Conservation (phyloP, 2,329 filamentous ascomycete genomes). For the Trichoderma guizhouense region DNA sequence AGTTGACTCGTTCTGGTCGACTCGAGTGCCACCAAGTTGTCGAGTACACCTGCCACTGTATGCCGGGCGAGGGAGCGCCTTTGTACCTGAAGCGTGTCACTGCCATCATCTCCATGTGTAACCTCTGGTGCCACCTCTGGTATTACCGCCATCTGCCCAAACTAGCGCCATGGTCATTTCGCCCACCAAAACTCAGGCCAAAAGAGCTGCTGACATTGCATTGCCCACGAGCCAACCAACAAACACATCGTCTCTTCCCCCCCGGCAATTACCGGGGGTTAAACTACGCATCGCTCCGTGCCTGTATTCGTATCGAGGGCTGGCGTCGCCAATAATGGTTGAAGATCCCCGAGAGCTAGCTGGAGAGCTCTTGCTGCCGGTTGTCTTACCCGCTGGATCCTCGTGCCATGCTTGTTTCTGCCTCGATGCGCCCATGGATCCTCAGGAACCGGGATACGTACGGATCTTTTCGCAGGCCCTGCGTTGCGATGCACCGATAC, state of each 20-base stretch:
- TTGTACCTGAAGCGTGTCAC: background rate
- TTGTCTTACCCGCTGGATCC: conserved; percentile 15
- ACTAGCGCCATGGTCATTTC: background rate
- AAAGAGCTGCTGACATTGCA: conserved; percentile 7
- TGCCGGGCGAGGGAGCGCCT: background rate
- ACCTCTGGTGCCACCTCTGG: background rate
- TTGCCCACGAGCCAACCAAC: background rate
- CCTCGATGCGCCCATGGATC: background rate
- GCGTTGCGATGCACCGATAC: background rate
- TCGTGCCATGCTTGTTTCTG: conserved; percentile 7
- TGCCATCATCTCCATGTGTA: background rate
- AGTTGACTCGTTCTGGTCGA: too few species aligned
- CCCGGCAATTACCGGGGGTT: background rate
- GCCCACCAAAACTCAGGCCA: background rate
- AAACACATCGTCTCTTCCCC: background rate
- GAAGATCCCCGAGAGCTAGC: conserved; percentile 8
- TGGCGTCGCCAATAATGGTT: background rate
- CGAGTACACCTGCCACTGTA: background rate
- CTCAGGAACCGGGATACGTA: background rate
- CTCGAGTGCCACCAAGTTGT: background rate
- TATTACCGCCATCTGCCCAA: background rate
- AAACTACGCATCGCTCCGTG: background rate
- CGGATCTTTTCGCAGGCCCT: background rate
- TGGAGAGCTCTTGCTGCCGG: conserved; percentile 4
- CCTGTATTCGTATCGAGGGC: background rate